Conservation (phyloP, 2,329 filamentous ascomycete species). For the Fusarium haematococcum region DNA sequence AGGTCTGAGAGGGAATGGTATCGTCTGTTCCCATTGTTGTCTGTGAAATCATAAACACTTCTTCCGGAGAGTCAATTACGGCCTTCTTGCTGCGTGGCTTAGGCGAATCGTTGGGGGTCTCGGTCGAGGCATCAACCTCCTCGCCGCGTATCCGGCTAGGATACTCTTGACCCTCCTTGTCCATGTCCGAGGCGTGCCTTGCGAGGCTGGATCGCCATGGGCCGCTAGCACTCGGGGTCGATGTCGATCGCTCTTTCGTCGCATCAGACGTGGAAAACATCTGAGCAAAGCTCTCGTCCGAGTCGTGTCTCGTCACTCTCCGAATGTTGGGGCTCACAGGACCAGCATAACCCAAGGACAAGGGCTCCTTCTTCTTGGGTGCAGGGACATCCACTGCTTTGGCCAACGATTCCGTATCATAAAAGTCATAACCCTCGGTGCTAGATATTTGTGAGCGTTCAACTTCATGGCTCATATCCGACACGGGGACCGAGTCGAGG, state of each 20-base stretch:
- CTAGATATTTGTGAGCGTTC: slow-evolving; percentile 60
- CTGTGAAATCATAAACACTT: slow-evolving; percentile 60
- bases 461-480: slow-evolving; percentile 63
- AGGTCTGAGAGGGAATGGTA: slow-evolving; percentile 46
- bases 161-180: slow-evolving; percentile 52
- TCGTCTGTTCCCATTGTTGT: slow-evolving; percentile 56
- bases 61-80: slow-evolving; percentile 50
- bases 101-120: slow-evolving; percentile 21
- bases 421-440: slow-evolving; percentile 75
- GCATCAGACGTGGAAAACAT: slow-evolving; percentile 70
- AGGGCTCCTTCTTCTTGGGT: slow-evolving; percentile 54
- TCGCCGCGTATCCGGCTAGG: slow-evolving; percentile 60
- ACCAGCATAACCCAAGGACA: slow-evolving; percentile 48
- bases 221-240: slow-evolving; percentile 22
- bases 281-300: slow-evolving; percentile 68
- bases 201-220: slow-evolving; percentile 45
- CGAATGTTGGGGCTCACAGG: slow-evolving; percentile 41
- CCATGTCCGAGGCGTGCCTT: slow-evolving; percentile 44
- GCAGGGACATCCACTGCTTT: slow-evolving; percentile 66
- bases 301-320: slow-evolving; percentile 61
- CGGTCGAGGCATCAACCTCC: slow-evolving; percentile 45
- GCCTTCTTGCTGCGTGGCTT: slow-evolving; percentile 7
- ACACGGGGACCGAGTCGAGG: slow-evolving; percentile 63
- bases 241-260: slow-evolving; percentile 44
- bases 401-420: slow-evolving; percentile 67